Base-by-base conservation (phyloP, 768 basidiomycete genomes). In the Collybiopsis luxurians region DNA sequence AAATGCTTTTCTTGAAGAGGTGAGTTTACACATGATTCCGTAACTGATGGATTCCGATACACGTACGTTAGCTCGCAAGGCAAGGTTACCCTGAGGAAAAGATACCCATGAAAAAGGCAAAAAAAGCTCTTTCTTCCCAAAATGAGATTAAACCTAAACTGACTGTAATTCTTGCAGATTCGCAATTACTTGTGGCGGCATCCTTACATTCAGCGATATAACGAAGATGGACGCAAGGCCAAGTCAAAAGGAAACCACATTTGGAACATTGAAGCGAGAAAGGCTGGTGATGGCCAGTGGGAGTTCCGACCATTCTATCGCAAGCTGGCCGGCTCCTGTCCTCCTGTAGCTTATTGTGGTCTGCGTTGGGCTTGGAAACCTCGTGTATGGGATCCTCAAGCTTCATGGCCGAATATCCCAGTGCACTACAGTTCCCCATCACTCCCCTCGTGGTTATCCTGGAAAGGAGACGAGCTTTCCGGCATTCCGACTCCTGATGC, bases 181-280 rank as follows among this genome's bases (percentile, higher is more conserved):
- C 88, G 95, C 63, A 87, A 93, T 73, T 99, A 97, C 75, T 84
- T 99, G 49, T 99, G 96, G 96, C 87, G 86, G 59, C 92, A 95
- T 64, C 87, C 87, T 28, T 87, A 89, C 68, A 98, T 99, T 67
- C 87, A 94, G 27, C 90, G 96, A 28, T 98, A 95, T 78, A 99
- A 99, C 69, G 94, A 98, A 66, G 96, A 98, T 69, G 96, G 96
- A 34, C 98, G 98, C 73, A 99, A 99, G 75, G 92, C 95, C 23
- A 99, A 99, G 73, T 95, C 93, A 53, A 97, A 97, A 76, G 96
- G 96, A 46, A 99, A 99, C 73, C 96, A 98, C 66, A 97, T 98
- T 62, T 99, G 96, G 96, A 95, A 94, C 66, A 89, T 98, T 50
- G 93, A 98, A 65, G 96, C 94, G n/a, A 92, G 84, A 74, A 95